These are phyloP conservation scores for Carex myosuroides DNA, from an alignment of 176 grass and related monocot genomes.

Conservation along the genomic window DNA sequence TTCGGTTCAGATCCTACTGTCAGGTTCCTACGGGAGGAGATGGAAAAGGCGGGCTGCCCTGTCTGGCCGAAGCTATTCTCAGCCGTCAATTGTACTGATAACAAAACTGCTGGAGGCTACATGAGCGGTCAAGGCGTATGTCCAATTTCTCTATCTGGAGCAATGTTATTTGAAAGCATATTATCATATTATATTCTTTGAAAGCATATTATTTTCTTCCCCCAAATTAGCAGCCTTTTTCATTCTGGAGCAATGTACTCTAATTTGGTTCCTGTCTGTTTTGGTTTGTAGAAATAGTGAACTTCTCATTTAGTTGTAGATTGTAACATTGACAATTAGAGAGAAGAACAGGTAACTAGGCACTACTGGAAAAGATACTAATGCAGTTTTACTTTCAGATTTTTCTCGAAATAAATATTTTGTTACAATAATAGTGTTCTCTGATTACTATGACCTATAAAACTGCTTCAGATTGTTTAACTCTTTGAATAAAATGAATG, in stretches of 20 bases:
- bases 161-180: too few species aligned
- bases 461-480: neutral
- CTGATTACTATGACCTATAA: neutral
- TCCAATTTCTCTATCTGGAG: neutral
- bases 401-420: neutral
- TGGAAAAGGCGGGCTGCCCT: constrained; percentile 61
- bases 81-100: constrained; percentile 31
- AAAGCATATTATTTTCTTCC: neutral
- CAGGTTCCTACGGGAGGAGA: constrained; percentile 57
- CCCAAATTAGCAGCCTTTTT: neutral
- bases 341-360: neutral
- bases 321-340: neutral
- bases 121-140: constrained; percentile 36
- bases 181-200: neutral
- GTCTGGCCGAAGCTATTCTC: constrained; percentile 43
- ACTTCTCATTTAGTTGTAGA: neutral
- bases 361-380: neutral
- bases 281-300: neutral
- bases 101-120: constrained; percentile 36
- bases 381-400: neutral
- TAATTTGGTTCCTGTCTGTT: neutral
- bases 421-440: neutral
- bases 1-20: constrained; percentile 63
- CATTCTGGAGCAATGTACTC: neutral
- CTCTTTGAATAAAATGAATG: neutral